These are phyloP conservation scores for Rhodotorula toruloides DNA, from an alignment of 768 basidiomycete species.

Conservation along the genomic window DNA sequence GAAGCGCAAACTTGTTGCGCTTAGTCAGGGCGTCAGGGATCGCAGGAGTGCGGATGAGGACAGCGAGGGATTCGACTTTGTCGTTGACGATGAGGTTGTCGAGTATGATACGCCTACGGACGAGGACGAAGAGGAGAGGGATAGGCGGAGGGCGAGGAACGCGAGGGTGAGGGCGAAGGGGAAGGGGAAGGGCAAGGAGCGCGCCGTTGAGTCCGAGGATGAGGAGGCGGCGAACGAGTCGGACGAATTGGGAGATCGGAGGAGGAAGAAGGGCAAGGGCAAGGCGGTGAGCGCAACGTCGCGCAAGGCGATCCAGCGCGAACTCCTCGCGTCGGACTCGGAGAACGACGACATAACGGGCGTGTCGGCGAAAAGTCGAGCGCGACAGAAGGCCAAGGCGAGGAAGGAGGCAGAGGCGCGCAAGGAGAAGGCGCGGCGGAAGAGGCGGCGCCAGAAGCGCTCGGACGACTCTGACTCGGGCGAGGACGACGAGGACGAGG, in stretches of 20 bases:
- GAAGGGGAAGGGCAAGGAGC: neutral
- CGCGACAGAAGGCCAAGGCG: neutral
- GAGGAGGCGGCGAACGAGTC: neutral
- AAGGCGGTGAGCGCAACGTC: slow-evolving; percentile 3
- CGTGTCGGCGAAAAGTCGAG: neutral
- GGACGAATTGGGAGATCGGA: neutral
- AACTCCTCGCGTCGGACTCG: neutral
- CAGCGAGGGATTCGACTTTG: neutral
- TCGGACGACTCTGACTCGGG: too few relatives aligned
- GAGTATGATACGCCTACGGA: neutral
- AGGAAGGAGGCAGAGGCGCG: neutral
- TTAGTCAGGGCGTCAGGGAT: slow-evolving; percentile 5
- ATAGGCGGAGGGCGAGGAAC: too few relatives aligned
- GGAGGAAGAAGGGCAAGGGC: neutral
- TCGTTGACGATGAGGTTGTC: slow-evolving; percentile 20
- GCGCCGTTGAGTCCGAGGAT: neutral
- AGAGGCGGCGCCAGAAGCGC: neutral
- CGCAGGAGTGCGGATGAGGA: slow-evolving; percentile 14
- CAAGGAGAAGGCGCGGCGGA: neutral
- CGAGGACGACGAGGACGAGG: slow-evolving; percentile 14
- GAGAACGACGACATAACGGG: neutral
- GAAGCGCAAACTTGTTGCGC: neutral
- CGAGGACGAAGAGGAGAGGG: neutral
- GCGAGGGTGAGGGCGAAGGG: neutral
- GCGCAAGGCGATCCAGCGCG: neutral